Base-by-base conservation (phyloP, 2,329 filamentous ascomycete species). In the Colletotrichum tropicale region DNA sequence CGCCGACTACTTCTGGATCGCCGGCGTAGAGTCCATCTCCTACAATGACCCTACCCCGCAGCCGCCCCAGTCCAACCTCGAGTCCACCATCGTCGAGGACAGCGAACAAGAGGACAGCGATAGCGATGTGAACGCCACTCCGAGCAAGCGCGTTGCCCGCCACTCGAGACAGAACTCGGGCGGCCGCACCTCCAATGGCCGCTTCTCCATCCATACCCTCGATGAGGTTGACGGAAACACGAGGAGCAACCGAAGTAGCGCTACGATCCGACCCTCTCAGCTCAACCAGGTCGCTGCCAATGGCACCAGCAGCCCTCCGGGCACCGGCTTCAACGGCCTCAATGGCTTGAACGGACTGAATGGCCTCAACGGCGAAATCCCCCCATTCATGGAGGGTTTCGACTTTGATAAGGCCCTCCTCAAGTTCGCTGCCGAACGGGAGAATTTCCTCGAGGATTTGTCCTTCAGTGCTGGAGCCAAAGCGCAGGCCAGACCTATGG, bases 391-490 rank as follows among this genome's bases (percentile, higher is more conserved):
- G 38, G 85, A 90, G 77, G 86, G 85, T 74, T 95, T 95, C 81
- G 97, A 98, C 84, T 99, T 99, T 81, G 97, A 98, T 83, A 93
- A 94, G 81, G 96, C 97, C 30, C 89, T 99, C 79, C 88, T 96
- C 81, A 98, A 98, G 86, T 99, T 99, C 84, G 96, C 97, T 61
- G 94, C 93, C n/a, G 96, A 98, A 87, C 91, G 97, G 78, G 97
- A 99, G 81, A 94, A 93, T 76, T 99, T 99, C 81, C 88, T 98
- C 68, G 95, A 98, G 78, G 97, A 99, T 83, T 90, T 98, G 70
- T 95, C 93, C 79, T 96, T 98, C 83, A 95, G 91, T 78, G 95
- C 96, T 26, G 96, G 96, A 58, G 94, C 94, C 55, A 94, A 95
- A 78, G 89, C 94, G 28, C 91, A 94, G 79, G 87, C 91, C 73